These are phyloP conservation scores for Leccinum proliferum DNA, from an alignment of 1,284 basidiomycete genomes.

Conservation along the genomic window DNA sequence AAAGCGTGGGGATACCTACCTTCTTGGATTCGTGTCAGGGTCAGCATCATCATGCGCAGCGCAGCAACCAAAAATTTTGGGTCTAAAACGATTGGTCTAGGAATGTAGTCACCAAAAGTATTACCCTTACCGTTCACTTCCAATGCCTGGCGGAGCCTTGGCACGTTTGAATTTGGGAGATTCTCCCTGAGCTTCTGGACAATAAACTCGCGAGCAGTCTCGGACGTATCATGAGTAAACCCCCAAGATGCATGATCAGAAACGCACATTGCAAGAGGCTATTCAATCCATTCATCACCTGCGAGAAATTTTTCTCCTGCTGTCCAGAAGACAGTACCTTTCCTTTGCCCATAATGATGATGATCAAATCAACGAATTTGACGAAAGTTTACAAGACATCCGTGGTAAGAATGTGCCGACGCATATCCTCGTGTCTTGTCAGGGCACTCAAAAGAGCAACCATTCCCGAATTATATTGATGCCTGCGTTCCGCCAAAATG, in stretches of 20 bases:
- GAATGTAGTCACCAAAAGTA: background rate
- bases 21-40: background rate
- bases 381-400: slow-evolving; percentile 15
- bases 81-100: background rate
- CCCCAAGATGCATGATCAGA: background rate
- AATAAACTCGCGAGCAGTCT: slow-evolving; percentile 4
- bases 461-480: slow-evolving; percentile 17
- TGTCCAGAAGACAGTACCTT: background rate
- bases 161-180: background rate
- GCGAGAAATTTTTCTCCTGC: slow-evolving; percentile 10
- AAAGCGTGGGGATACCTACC: background rate
- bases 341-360: background rate
- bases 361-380: slow-evolving; percentile 12
- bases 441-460: slow-evolving; percentile 19
- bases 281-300: slow-evolving; percentile 21
- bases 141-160: slow-evolving; percentile 10
- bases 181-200: slow-evolving; percentile 8
- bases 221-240: slow-evolving; percentile 3
- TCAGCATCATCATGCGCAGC: background rate
- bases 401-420: slow-evolving; percentile 12
- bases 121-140: background rate
- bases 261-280: slow-evolving; percentile 17
- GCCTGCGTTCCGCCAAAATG: slow-evolving; percentile 11
- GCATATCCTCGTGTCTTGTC: slow-evolving; percentile 12
- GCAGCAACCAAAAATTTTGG: background rate